A percentile compares a stretch with the other conserved stretches of the same genome.
Conservation (phyloP, 2,329 filamentous ascomycete genomes). For the Aspergillus fijiensis region DNA sequence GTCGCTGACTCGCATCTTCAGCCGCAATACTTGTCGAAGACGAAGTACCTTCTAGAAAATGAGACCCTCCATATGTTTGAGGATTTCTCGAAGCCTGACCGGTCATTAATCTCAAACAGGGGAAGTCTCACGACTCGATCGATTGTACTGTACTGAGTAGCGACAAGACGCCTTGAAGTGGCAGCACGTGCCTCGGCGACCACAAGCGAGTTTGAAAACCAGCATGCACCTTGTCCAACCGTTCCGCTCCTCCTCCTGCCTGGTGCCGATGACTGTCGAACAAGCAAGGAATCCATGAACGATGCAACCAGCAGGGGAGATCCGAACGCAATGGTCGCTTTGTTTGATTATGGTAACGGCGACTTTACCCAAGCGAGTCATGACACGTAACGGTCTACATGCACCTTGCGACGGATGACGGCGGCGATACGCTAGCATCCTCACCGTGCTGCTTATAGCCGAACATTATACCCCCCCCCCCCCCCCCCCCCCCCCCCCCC, state of each 20-base stretch:
- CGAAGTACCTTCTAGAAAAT: neutral
- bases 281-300: neutral
- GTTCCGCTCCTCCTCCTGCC: neutral
- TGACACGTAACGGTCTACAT: constrained; percentile 33
- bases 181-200: neutral
- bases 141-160: neutral
- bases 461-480: neutral
- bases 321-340: neutral
- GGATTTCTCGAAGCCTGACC: constrained; percentile 2
- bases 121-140: neutral
- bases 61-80: neutral
- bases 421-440: neutral
- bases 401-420: neutral
- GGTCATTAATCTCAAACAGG: constrained; percentile 3
- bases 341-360: constrained; percentile 11
- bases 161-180: too few relatives aligned
- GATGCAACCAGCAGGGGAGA: neutral
- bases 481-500: too few relatives aligned
- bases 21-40: neutral
- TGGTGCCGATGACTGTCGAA: neutral
- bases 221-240: neutral
- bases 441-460: neutral
- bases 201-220: neutral
- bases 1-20: neutral
- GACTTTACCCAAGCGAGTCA: constrained; percentile 25